Conservation (phyloP, 192 early-diverging fungal genomes). For the Spizellomyces punctatus region DNA sequence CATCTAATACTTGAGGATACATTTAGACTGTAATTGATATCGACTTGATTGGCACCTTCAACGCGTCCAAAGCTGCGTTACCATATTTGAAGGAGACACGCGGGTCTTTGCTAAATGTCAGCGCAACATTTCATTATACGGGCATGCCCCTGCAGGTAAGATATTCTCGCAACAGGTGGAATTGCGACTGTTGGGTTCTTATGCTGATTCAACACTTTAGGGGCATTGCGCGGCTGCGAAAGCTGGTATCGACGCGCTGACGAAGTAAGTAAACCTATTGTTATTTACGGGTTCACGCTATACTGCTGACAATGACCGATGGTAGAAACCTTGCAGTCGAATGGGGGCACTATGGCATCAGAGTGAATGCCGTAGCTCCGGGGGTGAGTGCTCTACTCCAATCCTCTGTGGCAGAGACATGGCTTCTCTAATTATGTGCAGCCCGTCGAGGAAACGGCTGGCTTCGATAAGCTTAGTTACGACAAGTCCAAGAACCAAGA, state of each 20-base stretch:
- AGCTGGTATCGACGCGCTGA: constrained; percentile 65
- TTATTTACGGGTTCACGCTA: too few relatives aligned
- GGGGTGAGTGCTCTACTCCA: constrained; percentile 35
- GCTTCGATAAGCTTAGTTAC: constrained; percentile 36
- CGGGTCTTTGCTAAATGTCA: constrained; percentile 70
- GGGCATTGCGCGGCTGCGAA: constrained; percentile 62
- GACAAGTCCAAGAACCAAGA: not conserved
- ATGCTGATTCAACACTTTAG: constrained; percentile 2
- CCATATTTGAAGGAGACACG: constrained; percentile 67
- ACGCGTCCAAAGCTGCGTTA: constrained; percentile 71
- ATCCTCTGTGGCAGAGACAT: not conserved
- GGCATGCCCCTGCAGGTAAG: constrained; percentile 49
- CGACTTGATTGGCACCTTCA: constrained; percentile 74
- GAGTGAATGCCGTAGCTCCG: constrained; percentile 70
- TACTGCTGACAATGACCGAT: too few relatives aligned
- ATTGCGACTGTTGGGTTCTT: constrained; percentile 23
- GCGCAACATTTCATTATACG: constrained; percentile 69
- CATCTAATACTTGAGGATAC: not conserved
- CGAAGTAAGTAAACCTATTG: constrained; percentile 29
- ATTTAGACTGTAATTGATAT: constrained; percentile 48
- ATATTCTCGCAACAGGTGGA: constrained; percentile 38
- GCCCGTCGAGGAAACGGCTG: constrained; percentile 50
- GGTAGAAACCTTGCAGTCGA: constrained; percentile 60
- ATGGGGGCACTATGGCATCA: constrained; percentile 70
- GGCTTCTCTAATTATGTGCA: not conserved